Conservation (phyloP, 2,329 filamentous ascomycete species). For the Monosporascus sp. region DNA sequence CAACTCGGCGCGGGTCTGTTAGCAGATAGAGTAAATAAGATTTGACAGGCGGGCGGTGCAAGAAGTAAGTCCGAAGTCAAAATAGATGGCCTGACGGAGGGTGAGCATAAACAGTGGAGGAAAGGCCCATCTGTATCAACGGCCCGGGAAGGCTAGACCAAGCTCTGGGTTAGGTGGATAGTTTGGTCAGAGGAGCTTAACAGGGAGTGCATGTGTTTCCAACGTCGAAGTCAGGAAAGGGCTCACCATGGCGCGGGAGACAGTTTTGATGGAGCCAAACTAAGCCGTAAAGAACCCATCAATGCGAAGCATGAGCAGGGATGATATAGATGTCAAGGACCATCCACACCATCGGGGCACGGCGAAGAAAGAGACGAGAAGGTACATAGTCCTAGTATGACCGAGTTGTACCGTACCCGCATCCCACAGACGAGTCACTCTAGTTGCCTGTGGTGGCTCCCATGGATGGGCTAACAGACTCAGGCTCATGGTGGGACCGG, state of each 20-base stretch:
- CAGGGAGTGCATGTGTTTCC: slow-evolving; percentile 26
- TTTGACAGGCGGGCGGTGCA: not conserved
- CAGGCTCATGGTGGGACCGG: slow-evolving; percentile 18
- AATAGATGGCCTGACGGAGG: slow-evolving; percentile 8
- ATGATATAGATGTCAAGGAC: slow-evolving; percentile 27
- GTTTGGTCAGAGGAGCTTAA: slow-evolving; percentile 17
- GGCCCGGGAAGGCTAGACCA: slow-evolving; percentile 4
- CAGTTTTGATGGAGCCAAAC: slow-evolving; percentile 29
- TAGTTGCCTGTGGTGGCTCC: slow-evolving; percentile 22
- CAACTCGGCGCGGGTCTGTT: too few relatives aligned
- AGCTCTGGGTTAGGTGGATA: slow-evolving; percentile 15
- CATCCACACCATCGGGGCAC: slow-evolving; percentile 21
- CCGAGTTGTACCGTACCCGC: slow-evolving; percentile 16
- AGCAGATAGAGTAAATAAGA: not conserved
- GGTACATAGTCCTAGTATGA: slow-evolving; percentile 1
- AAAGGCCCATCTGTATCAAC: slow-evolving; percentile 17
- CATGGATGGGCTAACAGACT: slow-evolving; percentile 15
- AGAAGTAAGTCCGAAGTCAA: not conserved
- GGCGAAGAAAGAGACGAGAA: slow-evolving; percentile 10
- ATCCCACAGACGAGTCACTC: slow-evolving; percentile 21
- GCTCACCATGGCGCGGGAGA: slow-evolving; percentile 27
- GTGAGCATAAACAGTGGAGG: slow-evolving; percentile 10
- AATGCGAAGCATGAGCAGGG: slow-evolving; percentile 33
- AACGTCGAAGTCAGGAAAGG: slow-evolving; percentile 26
- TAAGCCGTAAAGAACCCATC: slow-evolving; percentile 34